These are phyloP conservation scores for Sisymbrium altissimum DNA, from an alignment of 345 rosid genomes.

Conservation along the genomic window DNA sequence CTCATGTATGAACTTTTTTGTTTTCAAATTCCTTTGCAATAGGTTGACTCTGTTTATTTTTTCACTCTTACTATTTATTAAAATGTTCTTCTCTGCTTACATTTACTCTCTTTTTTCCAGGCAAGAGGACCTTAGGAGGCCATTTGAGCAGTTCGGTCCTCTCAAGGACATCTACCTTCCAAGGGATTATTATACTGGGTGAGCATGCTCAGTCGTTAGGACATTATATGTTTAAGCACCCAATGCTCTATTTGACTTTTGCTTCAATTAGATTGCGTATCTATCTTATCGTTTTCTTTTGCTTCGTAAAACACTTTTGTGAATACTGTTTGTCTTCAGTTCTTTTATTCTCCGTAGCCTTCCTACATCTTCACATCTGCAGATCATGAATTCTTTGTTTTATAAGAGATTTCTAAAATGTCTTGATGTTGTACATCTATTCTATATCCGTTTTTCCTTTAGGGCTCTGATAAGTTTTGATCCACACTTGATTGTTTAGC, in stretches of 20 bases:
- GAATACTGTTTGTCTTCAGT: neutral
- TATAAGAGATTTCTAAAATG: neutral
- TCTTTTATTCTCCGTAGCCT: neutral
- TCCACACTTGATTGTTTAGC: neutral
- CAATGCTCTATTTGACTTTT: neutral
- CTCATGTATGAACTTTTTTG: neutral
- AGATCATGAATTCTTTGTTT: neutral
- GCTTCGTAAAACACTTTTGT: neutral
- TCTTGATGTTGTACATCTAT: neutral
- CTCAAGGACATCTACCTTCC: slow-evolving; percentile 96
- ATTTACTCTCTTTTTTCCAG: slow-evolving; percentile 38
- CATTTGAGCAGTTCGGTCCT: slow-evolving; percentile 86
- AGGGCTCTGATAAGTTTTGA: neutral
- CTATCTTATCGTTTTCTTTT: neutral
- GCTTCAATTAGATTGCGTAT: neutral
- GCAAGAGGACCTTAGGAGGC: slow-evolving; percentile 84
- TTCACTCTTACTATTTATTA: neutral
- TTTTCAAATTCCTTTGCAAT: neutral
- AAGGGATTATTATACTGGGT: slow-evolving; percentile 90
- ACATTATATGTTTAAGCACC: neutral
- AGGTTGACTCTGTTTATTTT: neutral
- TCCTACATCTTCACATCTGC: neutral
- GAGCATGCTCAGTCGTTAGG: slow-evolving; percentile 38
- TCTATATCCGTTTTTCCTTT: neutral
- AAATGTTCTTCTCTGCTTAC: neutral